Conservation (phyloP, 768 basidiomycete species). For the Sutorius australiensis region DNA sequence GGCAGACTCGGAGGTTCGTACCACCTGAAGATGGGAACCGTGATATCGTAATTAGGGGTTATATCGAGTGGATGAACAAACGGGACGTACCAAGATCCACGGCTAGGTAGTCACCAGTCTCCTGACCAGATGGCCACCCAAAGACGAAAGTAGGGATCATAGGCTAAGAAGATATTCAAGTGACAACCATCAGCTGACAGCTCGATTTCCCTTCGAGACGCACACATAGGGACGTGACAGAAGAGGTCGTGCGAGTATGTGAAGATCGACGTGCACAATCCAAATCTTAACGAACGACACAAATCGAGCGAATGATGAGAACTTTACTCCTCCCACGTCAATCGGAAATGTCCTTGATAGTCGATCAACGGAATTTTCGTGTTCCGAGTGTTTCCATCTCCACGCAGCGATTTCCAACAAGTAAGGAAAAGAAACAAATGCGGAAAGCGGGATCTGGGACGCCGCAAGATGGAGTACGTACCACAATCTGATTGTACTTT, state of each 20-base stretch:
- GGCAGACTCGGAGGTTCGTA: slow-evolving; percentile 97
- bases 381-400: slow-evolving; percentile 3
- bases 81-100: slow-evolving; percentile 71
- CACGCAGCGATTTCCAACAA: neutral
- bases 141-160: slow-evolving; percentile 99
- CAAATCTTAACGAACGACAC: neutral
- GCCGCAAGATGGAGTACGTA: slow-evolving; percentile 42
- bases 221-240: slow-evolving; percentile 1
- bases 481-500: slow-evolving; percentile 82
- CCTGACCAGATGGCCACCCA: slow-evolving; percentile 88
- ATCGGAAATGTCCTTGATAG: neutral
- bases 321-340: neutral
- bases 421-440: slow-evolving; percentile 4
- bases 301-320: neutral
- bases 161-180: slow-evolving; percentile 45
- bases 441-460: neutral
- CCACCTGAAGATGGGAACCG: slow-evolving; percentile 52
- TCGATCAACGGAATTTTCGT: neutral
- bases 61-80: neutral
- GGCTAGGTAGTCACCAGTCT: slow-evolving; percentile 87
- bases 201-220: neutral
- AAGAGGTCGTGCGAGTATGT: neutral
- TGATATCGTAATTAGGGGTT: neutral
- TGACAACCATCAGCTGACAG: slow-evolving; percentile 8
- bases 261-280: neutral